Evolutionary conservation across 345 rosid genomes (phyloP).

Genomic region (Passiflora organensis): DNA sequence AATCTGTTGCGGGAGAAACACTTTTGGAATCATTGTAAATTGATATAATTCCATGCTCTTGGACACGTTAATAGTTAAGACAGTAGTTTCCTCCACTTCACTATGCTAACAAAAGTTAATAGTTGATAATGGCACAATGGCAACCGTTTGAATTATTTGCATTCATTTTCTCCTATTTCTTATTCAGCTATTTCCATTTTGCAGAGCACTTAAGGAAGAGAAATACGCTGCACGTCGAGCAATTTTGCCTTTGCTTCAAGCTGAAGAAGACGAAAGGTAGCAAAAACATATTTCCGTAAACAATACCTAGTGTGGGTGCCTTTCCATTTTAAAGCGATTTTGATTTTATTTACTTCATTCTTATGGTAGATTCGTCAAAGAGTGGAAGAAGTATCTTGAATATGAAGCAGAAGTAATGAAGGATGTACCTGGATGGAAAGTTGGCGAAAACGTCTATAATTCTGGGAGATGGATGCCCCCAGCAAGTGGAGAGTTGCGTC

Average conservation of each 20-base stretch:
- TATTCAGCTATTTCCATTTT: constrained; percentile 11
- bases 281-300: not conserved
- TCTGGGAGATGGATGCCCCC: constrained; percentile 99
- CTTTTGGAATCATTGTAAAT: too few species aligned
- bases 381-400: constrained; percentile 94
- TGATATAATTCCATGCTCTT: too few species aligned
- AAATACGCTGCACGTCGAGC: constrained; percentile 88
- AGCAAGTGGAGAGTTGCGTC: constrained; percentile 96
- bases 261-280: constrained; percentile 99
- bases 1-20: too few species aligned
- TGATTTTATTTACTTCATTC: not conserved
- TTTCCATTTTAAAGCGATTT: not conserved
- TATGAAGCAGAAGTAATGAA: constrained; percentile 99
- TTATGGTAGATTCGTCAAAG: constrained; percentile 68
- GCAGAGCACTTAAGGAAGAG: constrained; percentile 94
- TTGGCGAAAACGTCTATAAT: constrained; percentile 89
- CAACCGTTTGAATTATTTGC: too few species aligned
- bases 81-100: too few species aligned
- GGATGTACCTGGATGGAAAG: constrained; percentile 99
- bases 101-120: too few species aligned
- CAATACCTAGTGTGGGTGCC: not conserved
- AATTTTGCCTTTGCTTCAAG: constrained; percentile 86
- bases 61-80: too few species aligned
- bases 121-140: too few species aligned
- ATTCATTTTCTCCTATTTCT: not conserved